Percentiles rank a stretch among this genome's conserved stretches.
Conservation (phyloP, 805 yeast genomes). For the Starmerella khaoyaiensis region DNA sequence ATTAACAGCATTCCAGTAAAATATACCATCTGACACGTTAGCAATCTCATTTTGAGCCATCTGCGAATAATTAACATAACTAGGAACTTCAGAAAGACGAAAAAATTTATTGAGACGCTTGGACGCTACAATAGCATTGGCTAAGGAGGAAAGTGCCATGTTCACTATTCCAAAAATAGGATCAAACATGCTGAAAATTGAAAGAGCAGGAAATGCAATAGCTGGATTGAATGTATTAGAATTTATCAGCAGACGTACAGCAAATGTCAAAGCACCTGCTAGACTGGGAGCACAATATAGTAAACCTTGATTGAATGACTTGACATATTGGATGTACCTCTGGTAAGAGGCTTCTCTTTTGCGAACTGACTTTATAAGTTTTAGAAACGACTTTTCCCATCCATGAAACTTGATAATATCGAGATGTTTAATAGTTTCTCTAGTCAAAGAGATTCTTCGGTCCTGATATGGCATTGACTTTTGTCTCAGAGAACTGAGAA, state of each 20-base stretch:
- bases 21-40: neutral
- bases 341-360: conserved; percentile 25
- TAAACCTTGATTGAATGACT: conserved; percentile 1
- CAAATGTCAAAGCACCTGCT: conserved; percentile 12
- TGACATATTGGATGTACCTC: conserved; percentile 1
- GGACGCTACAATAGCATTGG: conserved; percentile 28
- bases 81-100: neutral
- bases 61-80: too few species aligned
- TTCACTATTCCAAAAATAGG: too few species aligned
- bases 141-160: too few species aligned
- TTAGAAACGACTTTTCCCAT: conserved; percentile 72
- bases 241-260: conserved; percentile 6
- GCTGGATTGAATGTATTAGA: conserved; percentile 1
- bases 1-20: conserved; percentile 28
- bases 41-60: neutral
- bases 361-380: conserved; percentile 29
- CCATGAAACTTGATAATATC: conserved; percentile 75
- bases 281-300: conserved; percentile 2
- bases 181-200: too few species aligned
- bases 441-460: conserved; percentile 54
- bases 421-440: conserved; percentile 63
- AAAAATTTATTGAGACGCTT: conserved; percentile 14
- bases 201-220: conserved; percentile 10
- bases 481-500: neutral
- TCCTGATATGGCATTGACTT: conserved; percentile 42